A percentile compares a stretch with the other conserved stretches of the same genome.
Evolutionary conservation across 768 basidiomycete species (phyloP).

Genomic region (Russula brevipes): DNA sequence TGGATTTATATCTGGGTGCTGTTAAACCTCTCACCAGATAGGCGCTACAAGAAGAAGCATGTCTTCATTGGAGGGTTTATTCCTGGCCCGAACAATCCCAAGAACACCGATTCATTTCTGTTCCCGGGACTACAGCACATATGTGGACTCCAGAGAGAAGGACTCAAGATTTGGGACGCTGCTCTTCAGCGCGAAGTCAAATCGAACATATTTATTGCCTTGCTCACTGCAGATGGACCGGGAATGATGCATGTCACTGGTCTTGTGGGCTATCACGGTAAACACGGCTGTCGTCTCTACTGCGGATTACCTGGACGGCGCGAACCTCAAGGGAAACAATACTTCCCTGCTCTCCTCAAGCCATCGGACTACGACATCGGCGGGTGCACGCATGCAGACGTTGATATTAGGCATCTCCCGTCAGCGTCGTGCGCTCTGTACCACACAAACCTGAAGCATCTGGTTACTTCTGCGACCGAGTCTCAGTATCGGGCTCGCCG

Average conservation of each 20-base stretch:
- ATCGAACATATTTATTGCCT: constrained; percentile 11
- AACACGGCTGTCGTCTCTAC: constrained; percentile 34
- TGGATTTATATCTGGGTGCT: constrained; percentile 40
- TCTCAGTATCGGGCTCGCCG: too few species aligned
- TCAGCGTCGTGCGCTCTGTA: too few species aligned
- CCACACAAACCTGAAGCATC: too few species aligned
- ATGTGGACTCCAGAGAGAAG: constrained; percentile 29
- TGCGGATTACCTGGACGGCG: neutral
- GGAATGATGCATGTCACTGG: too few species aligned
- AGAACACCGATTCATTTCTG: neutral
- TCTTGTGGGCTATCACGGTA: constrained; percentile 3
- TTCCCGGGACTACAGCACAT: constrained; percentile 35
- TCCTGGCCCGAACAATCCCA: too few species aligned
- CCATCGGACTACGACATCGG: neutral
- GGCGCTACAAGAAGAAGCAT: too few species aligned
- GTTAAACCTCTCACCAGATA: neutral
- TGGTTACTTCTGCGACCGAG: too few species aligned
- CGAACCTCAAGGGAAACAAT: neutral
- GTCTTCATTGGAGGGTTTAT: too few species aligned
- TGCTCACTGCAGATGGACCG: constrained; percentile 19
- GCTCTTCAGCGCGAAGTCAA: neutral
- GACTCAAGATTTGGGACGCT: constrained; percentile 29
- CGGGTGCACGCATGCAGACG: neutral
- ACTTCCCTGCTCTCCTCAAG: neutral
- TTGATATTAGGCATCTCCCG: neutral